phyloP scores from a whole-genome alignment of 2,329 filamentous ascomycete species.

The Achaetomium macrosporum region DNA sequence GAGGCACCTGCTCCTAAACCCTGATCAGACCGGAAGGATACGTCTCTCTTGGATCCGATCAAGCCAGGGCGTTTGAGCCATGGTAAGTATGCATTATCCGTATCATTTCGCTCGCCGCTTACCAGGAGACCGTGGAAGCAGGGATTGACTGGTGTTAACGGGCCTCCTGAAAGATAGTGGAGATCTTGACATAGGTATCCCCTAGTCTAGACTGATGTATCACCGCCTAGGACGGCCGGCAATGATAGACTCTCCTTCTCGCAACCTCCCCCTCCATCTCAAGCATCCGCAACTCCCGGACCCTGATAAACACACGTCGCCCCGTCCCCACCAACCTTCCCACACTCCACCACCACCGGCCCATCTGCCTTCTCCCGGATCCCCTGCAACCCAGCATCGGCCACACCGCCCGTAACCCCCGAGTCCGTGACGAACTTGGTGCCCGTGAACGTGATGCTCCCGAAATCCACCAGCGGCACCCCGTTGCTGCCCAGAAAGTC shows the following conservation, averaged over 20 bases:
- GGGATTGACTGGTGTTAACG: too few species aligned
- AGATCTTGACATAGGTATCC: too few species aligned
- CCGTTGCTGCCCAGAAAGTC: conserved; percentile 5
- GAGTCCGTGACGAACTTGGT: background rate
- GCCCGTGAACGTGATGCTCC: background rate
- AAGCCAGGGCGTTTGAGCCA: too few species aligned
- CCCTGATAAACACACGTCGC: background rate
- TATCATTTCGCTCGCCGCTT: too few species aligned
- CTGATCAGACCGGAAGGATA: too few species aligned
- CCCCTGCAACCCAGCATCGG: background rate
- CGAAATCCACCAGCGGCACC: conserved; percentile 9
- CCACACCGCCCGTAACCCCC: background rate
- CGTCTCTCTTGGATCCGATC: too few species aligned
- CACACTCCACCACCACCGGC: conserved; percentile 3
- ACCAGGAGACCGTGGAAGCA: too few species aligned
- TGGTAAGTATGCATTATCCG: too few species aligned
- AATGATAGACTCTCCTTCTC: background rate
- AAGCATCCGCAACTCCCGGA: background rate
- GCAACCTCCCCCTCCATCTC: background rate
- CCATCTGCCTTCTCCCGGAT: background rate
- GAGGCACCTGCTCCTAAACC: too few species aligned
- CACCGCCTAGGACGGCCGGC: too few species aligned
- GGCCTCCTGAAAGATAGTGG: too few species aligned
- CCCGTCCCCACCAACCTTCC: background rate
- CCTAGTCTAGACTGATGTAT: too few species aligned